A percentile compares a stretch with the other conserved stretches of the same genome.
phyloP scores from a whole-genome alignment of 176 grass and related monocot species.

The Tillandsia leiboldiana region DNA sequence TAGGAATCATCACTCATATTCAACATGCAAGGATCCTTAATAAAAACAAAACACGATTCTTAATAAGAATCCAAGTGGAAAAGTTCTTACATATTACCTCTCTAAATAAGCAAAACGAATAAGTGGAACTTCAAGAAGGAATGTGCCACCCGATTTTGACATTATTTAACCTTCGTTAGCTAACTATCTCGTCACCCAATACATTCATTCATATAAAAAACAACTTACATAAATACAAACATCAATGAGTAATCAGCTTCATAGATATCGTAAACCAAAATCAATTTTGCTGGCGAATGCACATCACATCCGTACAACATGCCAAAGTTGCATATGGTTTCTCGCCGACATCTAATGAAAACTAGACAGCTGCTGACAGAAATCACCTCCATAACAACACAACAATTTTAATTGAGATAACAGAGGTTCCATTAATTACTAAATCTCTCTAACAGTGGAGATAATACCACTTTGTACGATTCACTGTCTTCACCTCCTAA shows the following conservation, averaged over 20 bases:
- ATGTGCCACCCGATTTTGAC: too few species aligned
- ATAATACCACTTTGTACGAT: neutral
- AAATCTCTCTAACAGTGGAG: neutral
- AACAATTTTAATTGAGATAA: neutral
- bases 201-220: neutral
- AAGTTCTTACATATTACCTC: too few species aligned
- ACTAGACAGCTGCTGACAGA: neutral
- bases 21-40: too few species aligned
- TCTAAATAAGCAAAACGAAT: too few species aligned
- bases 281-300: neutral
- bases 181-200: too few species aligned
- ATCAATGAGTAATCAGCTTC: neutral
- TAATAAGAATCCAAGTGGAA: too few species aligned
- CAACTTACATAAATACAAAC: neutral
- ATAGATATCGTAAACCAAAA: neutral
- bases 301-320: neutral
- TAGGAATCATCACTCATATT: too few species aligned
- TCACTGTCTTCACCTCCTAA: neutral
- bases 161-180: too few species aligned
- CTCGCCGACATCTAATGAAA: neutral
- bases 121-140: too few species aligned
- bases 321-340: neutral
- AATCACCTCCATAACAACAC: neutral
- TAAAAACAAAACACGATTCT: too few species aligned
- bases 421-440: neutral